Conservation (phyloP, 345 rosid species). For the Eucalyptus marginata region DNA sequence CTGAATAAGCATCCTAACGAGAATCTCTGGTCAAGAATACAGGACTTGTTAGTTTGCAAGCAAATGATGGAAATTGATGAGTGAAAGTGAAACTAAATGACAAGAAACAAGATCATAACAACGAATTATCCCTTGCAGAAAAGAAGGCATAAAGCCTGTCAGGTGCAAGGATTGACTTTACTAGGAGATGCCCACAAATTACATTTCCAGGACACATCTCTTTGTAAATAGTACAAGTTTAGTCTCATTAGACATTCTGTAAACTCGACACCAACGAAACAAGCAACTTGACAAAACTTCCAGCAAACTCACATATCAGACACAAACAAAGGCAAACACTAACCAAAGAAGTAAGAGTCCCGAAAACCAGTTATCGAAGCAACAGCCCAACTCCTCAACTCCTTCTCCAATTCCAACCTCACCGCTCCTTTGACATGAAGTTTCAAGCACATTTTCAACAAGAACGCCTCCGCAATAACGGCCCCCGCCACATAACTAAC, state of each 20-base stretch:
- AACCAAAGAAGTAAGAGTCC: slow-evolving; percentile 39
- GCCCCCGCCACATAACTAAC: slow-evolving; percentile 34
- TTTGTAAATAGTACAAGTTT: background rate
- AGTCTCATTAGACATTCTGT: background rate
- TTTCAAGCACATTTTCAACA: slow-evolving; percentile 39
- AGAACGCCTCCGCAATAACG: slow-evolving; percentile 30
- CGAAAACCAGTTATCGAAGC: slow-evolving; percentile 29
- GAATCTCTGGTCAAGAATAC: slow-evolving; percentile 21
- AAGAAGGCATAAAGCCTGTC: background rate
- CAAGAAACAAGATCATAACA: background rate
- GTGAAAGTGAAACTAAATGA: background rate
- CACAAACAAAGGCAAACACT: background rate
- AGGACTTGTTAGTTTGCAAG: background rate
- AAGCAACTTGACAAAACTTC: background rate
- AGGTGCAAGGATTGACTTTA: background rate
- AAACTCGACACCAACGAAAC: background rate
- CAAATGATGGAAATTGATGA: background rate
- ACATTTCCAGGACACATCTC: background rate
- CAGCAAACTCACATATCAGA: background rate
- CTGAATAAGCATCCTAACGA: slow-evolving; percentile 36
- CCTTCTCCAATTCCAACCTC: slow-evolving; percentile 12
- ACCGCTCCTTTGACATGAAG: background rate
- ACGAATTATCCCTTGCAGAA: background rate
- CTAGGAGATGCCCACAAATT: background rate
- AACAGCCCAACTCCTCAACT: slow-evolving; percentile 33